These are phyloP conservation scores for Prosopis cineraria DNA, from an alignment of 306 rosid species.

Conservation along the genomic window DNA sequence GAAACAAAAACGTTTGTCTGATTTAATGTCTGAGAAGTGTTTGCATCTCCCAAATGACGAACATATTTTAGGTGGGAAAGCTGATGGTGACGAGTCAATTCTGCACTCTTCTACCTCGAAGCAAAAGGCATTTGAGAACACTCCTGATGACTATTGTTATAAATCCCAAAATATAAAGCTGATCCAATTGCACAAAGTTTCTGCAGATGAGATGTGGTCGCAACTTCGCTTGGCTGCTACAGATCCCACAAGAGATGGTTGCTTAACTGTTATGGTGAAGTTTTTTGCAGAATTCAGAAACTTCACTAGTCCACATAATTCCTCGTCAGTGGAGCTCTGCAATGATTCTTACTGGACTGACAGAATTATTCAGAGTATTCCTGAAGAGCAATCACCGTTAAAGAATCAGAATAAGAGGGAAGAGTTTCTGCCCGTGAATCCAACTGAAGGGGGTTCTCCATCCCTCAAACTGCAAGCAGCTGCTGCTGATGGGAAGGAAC, in stretches of 20 bases:
- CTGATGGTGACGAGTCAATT: conserved; percentile 11
- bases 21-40: conserved; percentile 48
- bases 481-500: conserved; percentile 5
- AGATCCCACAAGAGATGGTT: conserved; percentile 46
- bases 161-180: conserved; percentile 30
- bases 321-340: conserved; percentile 40
- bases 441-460: conserved; percentile 5
- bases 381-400: conserved; percentile 45
- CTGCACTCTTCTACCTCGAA: conserved; percentile 40
- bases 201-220: conserved; percentile 47
- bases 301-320: conserved; percentile 30
- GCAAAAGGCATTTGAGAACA: conserved; percentile 36
- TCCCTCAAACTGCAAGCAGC: background rate
- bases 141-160: conserved; percentile 30
- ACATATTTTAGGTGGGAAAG: conserved; percentile 33
- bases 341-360: conserved; percentile 73
- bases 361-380: conserved; percentile 51
- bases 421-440: conserved; percentile 10
- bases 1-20: conserved; percentile 45
- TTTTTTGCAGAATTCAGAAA: conserved; percentile 57
- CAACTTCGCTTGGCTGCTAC: conserved; percentile 54
- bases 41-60: conserved; percentile 28
- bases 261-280: conserved; percentile 22
- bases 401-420: conserved; percentile 40
- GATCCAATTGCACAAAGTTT: conserved; percentile 32